Base-by-base conservation (phyloP, 768 basidiomycete species). In the Naganishia randhawae region DNA sequence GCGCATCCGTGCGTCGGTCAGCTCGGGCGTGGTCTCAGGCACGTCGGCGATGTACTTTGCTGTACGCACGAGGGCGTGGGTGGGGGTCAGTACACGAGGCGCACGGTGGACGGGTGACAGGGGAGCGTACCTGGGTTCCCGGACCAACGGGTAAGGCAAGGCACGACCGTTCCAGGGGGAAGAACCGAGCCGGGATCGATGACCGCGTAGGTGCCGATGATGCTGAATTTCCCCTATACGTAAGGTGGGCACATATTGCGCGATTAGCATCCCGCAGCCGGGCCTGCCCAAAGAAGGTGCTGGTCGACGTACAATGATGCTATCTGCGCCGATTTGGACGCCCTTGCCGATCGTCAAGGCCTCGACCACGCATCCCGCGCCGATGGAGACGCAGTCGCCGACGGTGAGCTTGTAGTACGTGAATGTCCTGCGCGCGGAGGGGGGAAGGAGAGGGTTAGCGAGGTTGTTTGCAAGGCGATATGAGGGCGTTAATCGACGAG, bases 351-450 rank as follows among this genome's bases (percentile, higher is more conserved):
- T 93, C 1, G 88, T 89, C 0, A 94, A 93, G 0, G 96, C 96
- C 81, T 99, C 96, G 25, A 99, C 85, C 63, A 98, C 86, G 50
- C 85, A 86, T 71, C 86, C 85, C n/a, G 89, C 86, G 17, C 94
- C 95, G 51, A 99, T 91, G 70, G 95, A 89, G 27, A 98, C 96
- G 76, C 91, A 87, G 80, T 98, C 94, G 2, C 92, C 91, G 11
- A 99, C 87, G 78, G 94, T 92, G 88, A 97, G 92, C 6, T 95
- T 95, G 75, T 98, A 97, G 81, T 94, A 97, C 76, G n/a, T 14
- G 14, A n/a, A 31, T 10, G 8, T 17, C n/a, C 51, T 53, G 11
- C 10, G n/a, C 17, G 3, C n/a, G 29, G 27, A 11, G 32, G 14
- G 54, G 31, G 52, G 71, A 39, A 8, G 8, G 14, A 39, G 37